Evolutionary conservation across 139 green algal species (phyloP), one percentile per base, ranked within the genome.

Genomic region (Micromonas pusilla): DNA sequence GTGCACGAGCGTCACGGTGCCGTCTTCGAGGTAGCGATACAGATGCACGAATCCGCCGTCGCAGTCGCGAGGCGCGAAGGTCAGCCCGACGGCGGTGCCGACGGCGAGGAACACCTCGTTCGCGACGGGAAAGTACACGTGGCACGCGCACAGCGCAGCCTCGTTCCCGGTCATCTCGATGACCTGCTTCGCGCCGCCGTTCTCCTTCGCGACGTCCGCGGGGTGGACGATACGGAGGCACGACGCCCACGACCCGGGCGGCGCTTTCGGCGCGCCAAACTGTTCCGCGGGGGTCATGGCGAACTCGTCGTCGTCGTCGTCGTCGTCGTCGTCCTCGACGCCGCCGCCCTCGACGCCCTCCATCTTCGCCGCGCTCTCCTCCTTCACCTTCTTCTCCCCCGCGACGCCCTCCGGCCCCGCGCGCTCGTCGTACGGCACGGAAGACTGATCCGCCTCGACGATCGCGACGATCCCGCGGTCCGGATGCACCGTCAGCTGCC

Each of bases 111-210:
- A 73, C 31, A 72, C 28, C 36, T 73, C 62, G 13, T 76, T 68
- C 21, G 36, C 33, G 19, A 79, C 39, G 92, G 83, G 2, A 82
- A 98, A 93, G 36, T 77, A 71, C 31, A 91, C 89, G 30, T 94
- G 83, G 70, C 79, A 88, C 83, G 94, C 84, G 82, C 82, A 89
- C 23, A 96, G 70, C 34, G 86, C 87, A 1, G 83, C 88, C 87
- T 98, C 95, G 63, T 93, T 96, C 77, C 88, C 85, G 63, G 93
- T 90, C 72, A 98, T 85, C 77, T 97, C 90, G 57, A 91, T 52
- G 65, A 90, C 85, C 52, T 82, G 87, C n/a, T 81, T 91, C 28
- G 83, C 83, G 36, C n/a, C n/a, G n/a, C n/a, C n/a, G n/a, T n/a
- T n/a, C n/a, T n/a, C n/a, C n/a, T n/a, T n/a, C n/a, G n/a, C n/a